These are phyloP conservation scores for Aspergillus indologenus DNA, from an alignment of 495 filamentous ascomycete species.

Conservation along the genomic window DNA sequence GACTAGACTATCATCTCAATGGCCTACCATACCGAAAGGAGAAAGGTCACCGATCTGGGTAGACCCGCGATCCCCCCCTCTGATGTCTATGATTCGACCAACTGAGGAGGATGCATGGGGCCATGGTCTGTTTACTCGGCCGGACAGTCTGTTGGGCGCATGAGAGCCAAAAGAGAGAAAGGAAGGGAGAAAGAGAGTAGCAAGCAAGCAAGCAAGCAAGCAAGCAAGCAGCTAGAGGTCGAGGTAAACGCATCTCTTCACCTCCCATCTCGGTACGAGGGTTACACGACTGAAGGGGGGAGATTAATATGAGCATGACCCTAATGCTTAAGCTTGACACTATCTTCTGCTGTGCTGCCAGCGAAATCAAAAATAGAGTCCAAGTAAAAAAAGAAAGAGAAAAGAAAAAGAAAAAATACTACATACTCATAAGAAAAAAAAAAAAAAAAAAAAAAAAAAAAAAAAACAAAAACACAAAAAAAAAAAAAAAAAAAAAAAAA, in stretches of 20 bases:
- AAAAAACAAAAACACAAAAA: not conserved
- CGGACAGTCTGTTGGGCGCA: not conserved
- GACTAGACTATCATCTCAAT: not conserved
- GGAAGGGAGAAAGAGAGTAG: not conserved
- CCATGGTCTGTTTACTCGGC: not conserved
- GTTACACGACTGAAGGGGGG: not conserved
- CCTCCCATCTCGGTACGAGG: too few relatives aligned
- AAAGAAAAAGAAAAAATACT: not conserved
- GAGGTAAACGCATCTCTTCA: not conserved
- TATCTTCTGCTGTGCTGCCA: slow-evolving; percentile 2
- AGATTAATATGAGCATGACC: not conserved
- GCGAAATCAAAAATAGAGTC: not conserved
- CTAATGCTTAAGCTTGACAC: not conserved
- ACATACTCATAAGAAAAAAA: too few relatives aligned
- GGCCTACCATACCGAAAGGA: not conserved
- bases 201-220: not conserved
- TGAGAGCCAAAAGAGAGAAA: not conserved
- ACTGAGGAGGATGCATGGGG: not conserved
- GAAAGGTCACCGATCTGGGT: not conserved
- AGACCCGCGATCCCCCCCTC: not conserved
- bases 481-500: not conserved
- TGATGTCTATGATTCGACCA: not conserved
- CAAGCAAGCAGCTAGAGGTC: not conserved
- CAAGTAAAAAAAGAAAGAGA: not conserved
- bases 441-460: not conserved